phyloP scores from a whole-genome alignment of 1,284 basidiomycete genomes.

The Schizophyllum amplum region DNA sequence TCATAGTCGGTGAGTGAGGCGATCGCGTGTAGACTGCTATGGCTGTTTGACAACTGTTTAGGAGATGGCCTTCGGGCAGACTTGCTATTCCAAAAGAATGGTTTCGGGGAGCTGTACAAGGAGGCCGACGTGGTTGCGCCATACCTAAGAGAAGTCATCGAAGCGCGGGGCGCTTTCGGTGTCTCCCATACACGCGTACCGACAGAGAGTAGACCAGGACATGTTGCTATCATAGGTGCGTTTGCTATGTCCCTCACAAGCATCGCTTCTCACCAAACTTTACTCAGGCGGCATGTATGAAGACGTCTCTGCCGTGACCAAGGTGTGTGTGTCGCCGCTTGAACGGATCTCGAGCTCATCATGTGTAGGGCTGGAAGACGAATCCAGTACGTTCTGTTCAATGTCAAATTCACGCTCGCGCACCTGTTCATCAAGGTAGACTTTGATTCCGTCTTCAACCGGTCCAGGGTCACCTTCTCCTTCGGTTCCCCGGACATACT shows the following conservation, averaged over 20 bases:
- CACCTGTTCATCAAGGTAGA: conserved; percentile 44
- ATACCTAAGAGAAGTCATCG: conserved; percentile 59
- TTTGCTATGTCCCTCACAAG: conserved; percentile 1
- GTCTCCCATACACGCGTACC: conserved; percentile 85
- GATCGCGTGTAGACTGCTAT: neutral
- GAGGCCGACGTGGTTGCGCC: conserved; percentile 66
- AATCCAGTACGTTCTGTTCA: conserved; percentile 57
- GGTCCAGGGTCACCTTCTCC: conserved; percentile 70
- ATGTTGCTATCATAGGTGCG: conserved; percentile 81
- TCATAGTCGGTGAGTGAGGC: conserved; percentile 61
- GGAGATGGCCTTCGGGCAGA: conserved; percentile 83
- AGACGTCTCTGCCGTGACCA: conserved; percentile 85
- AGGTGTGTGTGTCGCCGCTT: conserved; percentile 34
- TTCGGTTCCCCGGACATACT: conserved; percentile 89
- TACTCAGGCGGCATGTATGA: conserved; percentile 79
- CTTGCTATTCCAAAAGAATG: conserved; percentile 62
- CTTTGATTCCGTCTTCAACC: conserved; percentile 88
- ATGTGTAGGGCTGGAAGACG: conserved; percentile 72
- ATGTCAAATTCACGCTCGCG: neutral
- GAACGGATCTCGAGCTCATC: conserved; percentile 1
- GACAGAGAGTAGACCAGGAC: conserved; percentile 84
- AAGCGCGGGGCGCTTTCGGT: conserved; percentile 70
- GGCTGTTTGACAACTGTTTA: conserved; percentile 19
- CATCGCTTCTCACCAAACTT: conserved; percentile 2
- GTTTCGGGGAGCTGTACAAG: conserved; percentile 34